Conservation (phyloP, 2,329 filamentous ascomycete species). For the Pyricularia pennisetigena region DNA sequence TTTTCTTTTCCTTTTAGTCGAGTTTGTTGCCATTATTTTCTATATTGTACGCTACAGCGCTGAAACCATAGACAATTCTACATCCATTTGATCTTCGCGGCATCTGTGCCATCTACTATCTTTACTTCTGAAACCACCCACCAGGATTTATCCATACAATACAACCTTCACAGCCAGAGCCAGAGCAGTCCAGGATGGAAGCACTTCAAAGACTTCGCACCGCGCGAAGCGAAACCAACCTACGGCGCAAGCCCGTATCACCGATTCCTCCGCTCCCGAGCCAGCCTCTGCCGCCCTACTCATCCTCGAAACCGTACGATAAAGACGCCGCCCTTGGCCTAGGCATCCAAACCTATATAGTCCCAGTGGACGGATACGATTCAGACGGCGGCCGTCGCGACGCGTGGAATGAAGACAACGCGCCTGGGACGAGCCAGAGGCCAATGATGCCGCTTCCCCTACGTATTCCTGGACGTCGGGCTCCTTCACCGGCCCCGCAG, state of each 20-base stretch:
- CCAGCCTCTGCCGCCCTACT: neutral
- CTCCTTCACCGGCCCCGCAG: neutral
- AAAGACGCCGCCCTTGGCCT: neutral
- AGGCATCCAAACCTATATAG: neutral
- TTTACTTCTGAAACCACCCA: neutral
- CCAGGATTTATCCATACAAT: neutral
- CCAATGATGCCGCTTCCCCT: conserved; percentile 1
- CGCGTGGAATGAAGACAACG: neutral
- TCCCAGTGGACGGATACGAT: neutral
- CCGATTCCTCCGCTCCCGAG: neutral
- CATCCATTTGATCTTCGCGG: neutral
- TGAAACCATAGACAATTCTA: neutral
- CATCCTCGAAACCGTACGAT: neutral
- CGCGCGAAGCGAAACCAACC: conserved; percentile 3
- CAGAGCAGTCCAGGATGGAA: neutral
- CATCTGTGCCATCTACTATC: neutral
- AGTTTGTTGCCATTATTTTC: neutral
- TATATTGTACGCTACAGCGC: neutral
- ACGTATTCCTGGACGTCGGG: neutral
- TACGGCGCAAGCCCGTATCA: conserved; percentile 1
- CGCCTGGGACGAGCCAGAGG: neutral
- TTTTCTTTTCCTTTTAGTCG: neutral
- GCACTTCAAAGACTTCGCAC: neutral
- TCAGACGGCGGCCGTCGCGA: neutral
- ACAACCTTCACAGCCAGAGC: neutral